phyloP scores from a whole-genome alignment of 2,329 filamentous ascomycete genomes.

The Diaporthe citriasiana region DNA sequence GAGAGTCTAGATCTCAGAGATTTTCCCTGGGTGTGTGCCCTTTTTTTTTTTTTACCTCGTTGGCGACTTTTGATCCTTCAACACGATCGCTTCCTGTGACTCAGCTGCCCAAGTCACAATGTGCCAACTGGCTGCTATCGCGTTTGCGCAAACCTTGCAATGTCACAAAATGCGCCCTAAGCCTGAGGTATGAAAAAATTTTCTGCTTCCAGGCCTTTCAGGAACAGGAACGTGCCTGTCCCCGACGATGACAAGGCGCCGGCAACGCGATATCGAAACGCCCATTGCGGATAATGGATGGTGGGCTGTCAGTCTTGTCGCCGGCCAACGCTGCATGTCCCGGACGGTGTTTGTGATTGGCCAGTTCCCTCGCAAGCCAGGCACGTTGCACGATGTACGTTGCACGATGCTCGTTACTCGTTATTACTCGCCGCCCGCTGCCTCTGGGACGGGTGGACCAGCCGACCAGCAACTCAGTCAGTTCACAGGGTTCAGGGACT shows the following conservation, averaged over 20 bases:
- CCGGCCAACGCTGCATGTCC: slow-evolving; percentile 26
- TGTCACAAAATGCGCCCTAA: slow-evolving; percentile 15
- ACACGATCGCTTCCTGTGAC: slow-evolving; percentile 29
- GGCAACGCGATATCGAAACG: slow-evolving; percentile 15
- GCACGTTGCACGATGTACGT: slow-evolving; percentile 21
- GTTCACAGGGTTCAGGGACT: slow-evolving; percentile 24
- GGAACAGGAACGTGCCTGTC: slow-evolving; percentile 26
- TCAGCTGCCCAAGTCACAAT: slow-evolving; percentile 11
- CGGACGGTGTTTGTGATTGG: slow-evolving; percentile 20
- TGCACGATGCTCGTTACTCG: slow-evolving; percentile 1
- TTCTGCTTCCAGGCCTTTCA: slow-evolving; percentile 5
- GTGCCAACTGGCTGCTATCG: slow-evolving; percentile 17
- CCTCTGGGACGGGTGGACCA: background rate
- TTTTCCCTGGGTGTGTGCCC: slow-evolving; percentile 21
- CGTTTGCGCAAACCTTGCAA: slow-evolving; percentile 28
- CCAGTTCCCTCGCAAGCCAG: background rate
- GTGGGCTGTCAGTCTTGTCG: slow-evolving; percentile 9
- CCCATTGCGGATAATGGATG: background rate
- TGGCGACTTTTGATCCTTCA: slow-evolving; percentile 16
- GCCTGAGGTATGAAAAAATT: background rate
- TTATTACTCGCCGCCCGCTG: background rate
- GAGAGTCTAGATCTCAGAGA: slow-evolving; percentile 34
- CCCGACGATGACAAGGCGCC: slow-evolving; percentile 9
- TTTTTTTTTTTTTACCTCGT: background rate
- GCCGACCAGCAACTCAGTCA: background rate